Conservation (phyloP, 257 asterid species). For the Nicotiana sylvestris region DNA sequence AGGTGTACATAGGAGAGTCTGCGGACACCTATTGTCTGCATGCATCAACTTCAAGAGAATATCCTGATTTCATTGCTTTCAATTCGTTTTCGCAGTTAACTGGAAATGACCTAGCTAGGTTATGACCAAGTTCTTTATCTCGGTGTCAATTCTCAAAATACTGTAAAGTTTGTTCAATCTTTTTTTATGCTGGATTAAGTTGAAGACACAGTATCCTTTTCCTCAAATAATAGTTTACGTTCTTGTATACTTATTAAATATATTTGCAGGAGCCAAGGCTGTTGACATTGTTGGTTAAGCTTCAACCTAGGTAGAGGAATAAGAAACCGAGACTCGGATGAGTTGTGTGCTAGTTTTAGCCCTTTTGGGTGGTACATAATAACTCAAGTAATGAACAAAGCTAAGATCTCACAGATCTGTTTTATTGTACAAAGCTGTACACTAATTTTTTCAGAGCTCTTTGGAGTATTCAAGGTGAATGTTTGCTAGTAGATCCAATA, state of each 20-base stretch:
- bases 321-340: neutral
- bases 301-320: neutral
- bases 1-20: conserved; percentile 22
- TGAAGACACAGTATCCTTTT: conserved; percentile 1
- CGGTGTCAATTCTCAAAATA: neutral
- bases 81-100: neutral
- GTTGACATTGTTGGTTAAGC: neutral
- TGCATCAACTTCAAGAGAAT: neutral
- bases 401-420: neutral
- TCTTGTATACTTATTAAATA: neutral
- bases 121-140: conserved; percentile 9
- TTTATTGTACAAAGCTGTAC: neutral
- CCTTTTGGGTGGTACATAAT: neutral
- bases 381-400: neutral
- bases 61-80: neutral
- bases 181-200: neutral
- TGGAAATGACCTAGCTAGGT: conserved; percentile 2
- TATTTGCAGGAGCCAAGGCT: neutral
- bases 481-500: neutral
- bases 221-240: neutral
- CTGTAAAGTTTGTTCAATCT: conserved; percentile 5
- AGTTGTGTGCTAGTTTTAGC: neutral
- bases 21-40: neutral
- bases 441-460: neutral
- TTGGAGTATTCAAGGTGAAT: neutral